Base-by-base conservation (phyloP, 2,329 filamentous ascomycete genomes). In the Madurella fahalii region DNA sequence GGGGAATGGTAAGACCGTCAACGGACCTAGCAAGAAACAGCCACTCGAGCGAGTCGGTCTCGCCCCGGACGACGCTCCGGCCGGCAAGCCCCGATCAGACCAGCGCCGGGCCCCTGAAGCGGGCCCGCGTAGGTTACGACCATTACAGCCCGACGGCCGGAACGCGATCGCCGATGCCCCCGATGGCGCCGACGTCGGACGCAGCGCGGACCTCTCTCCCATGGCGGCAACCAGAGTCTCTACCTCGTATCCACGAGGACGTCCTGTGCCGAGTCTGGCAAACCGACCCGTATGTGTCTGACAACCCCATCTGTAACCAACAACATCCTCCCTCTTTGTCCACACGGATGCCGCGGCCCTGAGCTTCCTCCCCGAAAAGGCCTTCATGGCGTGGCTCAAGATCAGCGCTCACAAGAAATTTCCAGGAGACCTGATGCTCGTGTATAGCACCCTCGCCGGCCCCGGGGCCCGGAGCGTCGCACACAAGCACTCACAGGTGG, bases 211-310 rank as follows among this genome's bases (percentile, higher is more conserved):
- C 58, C 37, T 45, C 65, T 34, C 61, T 67, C 9, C 61, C 70
- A 13, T 71, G 73, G 64, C 75, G 73, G 32, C 68, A 69, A 43
- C 62, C 65, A 2, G 65, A 81, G 48, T 25, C 53, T 40, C 62
- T 78, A 41, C 73, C 77, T 54, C 73, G 74, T 34, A 74, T 81
- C 34, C 72, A 76, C 18, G 77, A 81, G 51, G 74, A 80, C 45
- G 71, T 76, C 43, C 63, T 81, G 58, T 68, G 68, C 56, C 73
- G 74, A 60, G 70, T 75, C 13, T 82, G 79, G 79, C 71, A 74
- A 64, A 70, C 74, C 46, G 77, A 81, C 53, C 71, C 76, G 62
- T 81, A 76, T 52, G 70, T 74, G 12, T 71, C 71, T 40, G 70
- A 77, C 58, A n/a, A n/a, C 69, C 71, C 53, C 69, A 71, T 7